Base-by-base conservation (phyloP, 148 eudicot species). In the Rhododendron vialii region DNA sequence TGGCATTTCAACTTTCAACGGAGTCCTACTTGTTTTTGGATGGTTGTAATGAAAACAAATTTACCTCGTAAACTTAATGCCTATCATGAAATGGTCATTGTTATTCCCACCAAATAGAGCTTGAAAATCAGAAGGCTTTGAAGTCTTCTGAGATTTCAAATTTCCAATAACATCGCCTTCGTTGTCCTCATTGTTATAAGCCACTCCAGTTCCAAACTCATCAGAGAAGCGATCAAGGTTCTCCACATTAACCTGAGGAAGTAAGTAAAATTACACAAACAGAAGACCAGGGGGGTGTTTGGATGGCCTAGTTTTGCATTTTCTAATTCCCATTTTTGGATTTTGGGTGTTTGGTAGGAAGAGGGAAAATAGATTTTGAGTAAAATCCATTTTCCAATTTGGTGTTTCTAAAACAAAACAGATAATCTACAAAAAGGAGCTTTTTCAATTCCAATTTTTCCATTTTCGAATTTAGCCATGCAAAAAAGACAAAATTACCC, bases 21-120 rank as follows among this genome's bases (percentile, higher is more conserved):
- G 28, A 41, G 20, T 71, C 76, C 8, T 67, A 28, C 13, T 71
- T 71, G 2, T 13, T 4, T 78, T 57, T 5, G 77, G 7, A 55
- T 59, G 17, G 59, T 18, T 41, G 61, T 10, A 3, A 0, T 36
- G 67, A 53, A 81, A 88, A 77, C 74, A 51, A 76, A 43, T 83
- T 86, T 91, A 97, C 98, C 93, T 90, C 18, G 95, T 93, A 87
- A 92, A 94, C 88, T 97, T 94, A 75, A 97, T 88, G 90, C 99
- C 98, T 77, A 95, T 88, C 98, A 95, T 91, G 87, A 97, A 97
- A 88, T 89, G 92, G 88, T 97, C 99, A 75, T 94, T 88, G 87
- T 93, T 95, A 89, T 95, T 95, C 71, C 90, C 96, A 84, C 96
- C 96, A 92, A 97, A 92, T 45, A 97, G 91, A 71, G 93, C 92